These are phyloP conservation scores for Coemansia sp. DNA, from an alignment of 192 early-diverging fungal genomes.

Conservation along the genomic window DNA sequence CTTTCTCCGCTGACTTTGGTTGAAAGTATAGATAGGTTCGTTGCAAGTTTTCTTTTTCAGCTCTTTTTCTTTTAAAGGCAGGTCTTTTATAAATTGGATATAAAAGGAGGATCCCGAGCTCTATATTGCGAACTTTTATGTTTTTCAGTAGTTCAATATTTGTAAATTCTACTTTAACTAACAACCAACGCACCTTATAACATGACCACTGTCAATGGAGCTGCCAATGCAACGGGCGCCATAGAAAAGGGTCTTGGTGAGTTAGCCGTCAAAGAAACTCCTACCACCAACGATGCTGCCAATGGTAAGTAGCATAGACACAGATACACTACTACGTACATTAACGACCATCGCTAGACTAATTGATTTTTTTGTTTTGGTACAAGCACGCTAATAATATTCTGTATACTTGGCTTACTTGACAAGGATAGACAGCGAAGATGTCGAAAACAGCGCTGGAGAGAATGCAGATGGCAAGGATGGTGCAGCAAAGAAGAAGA, in stretches of 20 bases:
- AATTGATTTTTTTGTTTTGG: neutral
- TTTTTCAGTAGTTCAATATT: too few relatives aligned
- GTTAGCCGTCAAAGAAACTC: slow-evolving; percentile 10
- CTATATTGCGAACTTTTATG: too few relatives aligned
- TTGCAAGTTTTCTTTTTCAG: too few relatives aligned
- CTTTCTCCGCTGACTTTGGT: too few relatives aligned
- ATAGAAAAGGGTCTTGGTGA: slow-evolving; percentile 7
- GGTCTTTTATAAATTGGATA: too few relatives aligned
- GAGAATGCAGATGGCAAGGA: slow-evolving; percentile 7
- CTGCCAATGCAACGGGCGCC: neutral
- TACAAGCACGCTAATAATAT: too few relatives aligned
- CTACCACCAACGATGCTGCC: neutral
- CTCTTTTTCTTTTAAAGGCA: too few relatives aligned
- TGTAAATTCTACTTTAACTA: too few relatives aligned
- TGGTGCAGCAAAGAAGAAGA: slow-evolving; percentile 32
- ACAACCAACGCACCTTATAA: neutral
- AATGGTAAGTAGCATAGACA: slow-evolving; percentile 14
- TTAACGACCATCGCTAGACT: neutral
- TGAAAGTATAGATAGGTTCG: too few relatives aligned
- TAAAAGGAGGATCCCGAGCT: too few relatives aligned
- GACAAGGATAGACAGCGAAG: slow-evolving; percentile 3
- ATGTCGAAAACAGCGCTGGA: slow-evolving; percentile 5
- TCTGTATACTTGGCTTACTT: too few relatives aligned
- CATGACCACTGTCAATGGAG: slow-evolving; percentile 20
- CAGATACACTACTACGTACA: neutral